Evolutionary conservation across 164 flowering plant species (phyloP).

Genomic region (Umbilicus rupestris): DNA sequence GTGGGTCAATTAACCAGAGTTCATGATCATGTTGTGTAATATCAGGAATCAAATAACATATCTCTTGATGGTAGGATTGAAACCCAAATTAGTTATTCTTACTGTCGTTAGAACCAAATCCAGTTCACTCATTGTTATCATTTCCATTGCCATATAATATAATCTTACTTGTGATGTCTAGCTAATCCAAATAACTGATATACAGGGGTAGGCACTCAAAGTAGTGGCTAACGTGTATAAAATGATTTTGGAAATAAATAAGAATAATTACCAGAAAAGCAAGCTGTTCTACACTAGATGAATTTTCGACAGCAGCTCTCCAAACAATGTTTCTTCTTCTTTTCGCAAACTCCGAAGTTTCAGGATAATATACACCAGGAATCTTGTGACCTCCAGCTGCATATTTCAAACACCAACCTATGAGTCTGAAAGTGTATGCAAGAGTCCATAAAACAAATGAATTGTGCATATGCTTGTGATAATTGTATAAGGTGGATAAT

Average conservation of each 20-base stretch:
- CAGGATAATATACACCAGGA: conserved; percentile 66
- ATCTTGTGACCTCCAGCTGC: conserved; percentile 81
- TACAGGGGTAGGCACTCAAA: background rate
- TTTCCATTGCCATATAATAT: no score
- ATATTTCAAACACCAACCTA: conserved; percentile 24
- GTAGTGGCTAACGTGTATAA: background rate
- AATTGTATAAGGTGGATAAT: background rate
- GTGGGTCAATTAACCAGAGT: background rate
- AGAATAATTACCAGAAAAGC: conserved; percentile 56
- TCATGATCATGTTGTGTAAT: background rate
- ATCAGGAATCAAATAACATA: no score
- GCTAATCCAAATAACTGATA: background rate
- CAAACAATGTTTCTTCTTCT: conserved; percentile 61
- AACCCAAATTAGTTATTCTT: no score
- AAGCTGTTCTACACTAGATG: conserved; percentile 56
- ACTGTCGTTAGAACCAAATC: no score
- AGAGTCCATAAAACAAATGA: background rate
- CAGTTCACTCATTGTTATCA: no score
- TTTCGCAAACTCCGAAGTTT: conserved; percentile 61
- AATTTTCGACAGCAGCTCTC: conserved; percentile 79
- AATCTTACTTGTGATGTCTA: background rate
- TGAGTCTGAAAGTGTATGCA: background rate
- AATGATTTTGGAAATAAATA: background rate
- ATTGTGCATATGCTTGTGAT: background rate
- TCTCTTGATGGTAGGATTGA: no score